Percentiles rank a stretch among this genome's conserved stretches.
These are phyloP conservation scores for Colletotrichum noveboracense DNA, from an alignment of 2,329 filamentous ascomycete species.

Conservation along the genomic window DNA sequence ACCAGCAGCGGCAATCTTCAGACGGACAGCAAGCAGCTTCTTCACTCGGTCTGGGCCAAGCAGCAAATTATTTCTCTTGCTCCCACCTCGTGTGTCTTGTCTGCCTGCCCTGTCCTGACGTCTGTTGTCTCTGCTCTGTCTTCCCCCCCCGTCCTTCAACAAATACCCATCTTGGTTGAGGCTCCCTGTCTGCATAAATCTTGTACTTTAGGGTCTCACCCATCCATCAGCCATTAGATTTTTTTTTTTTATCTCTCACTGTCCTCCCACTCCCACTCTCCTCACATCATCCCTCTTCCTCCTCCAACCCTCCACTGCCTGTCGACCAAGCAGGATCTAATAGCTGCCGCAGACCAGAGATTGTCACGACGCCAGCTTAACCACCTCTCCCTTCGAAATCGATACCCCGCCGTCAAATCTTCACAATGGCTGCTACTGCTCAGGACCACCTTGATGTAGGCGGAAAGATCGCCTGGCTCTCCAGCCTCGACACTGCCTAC, in stretches of 20 bases:
- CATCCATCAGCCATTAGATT: not conserved
- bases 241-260: slow-evolving; percentile 12
- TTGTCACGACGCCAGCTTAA: not conserved
- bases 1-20: not conserved
- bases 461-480: slow-evolving; percentile 70
- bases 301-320: not conserved
- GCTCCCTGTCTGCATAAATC: slow-evolving; percentile 13
- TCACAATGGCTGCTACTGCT: slow-evolving; percentile 64
- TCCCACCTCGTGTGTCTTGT: slow-evolving; percentile 6
- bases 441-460: slow-evolving; percentile 86
- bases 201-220: slow-evolving; percentile 7
- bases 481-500: slow-evolving; percentile 85
- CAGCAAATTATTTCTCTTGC: slow-evolving; percentile 13
- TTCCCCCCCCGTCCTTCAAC: slow-evolving; percentile 13
- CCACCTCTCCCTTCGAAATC: not conserved
- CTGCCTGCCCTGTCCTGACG: not conserved
- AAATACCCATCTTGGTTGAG: slow-evolving; percentile 11
- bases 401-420: not conserved
- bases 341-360: slow-evolving; percentile 1
- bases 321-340: slow-evolving; percentile 9
- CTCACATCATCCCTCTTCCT: not conserved
- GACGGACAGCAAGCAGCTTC: not conserved
- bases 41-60: not conserved
- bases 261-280: not conserved
- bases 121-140: not conserved